Conservation (phyloP, 768 basidiomycete species). For the Russula emetica region DNA sequence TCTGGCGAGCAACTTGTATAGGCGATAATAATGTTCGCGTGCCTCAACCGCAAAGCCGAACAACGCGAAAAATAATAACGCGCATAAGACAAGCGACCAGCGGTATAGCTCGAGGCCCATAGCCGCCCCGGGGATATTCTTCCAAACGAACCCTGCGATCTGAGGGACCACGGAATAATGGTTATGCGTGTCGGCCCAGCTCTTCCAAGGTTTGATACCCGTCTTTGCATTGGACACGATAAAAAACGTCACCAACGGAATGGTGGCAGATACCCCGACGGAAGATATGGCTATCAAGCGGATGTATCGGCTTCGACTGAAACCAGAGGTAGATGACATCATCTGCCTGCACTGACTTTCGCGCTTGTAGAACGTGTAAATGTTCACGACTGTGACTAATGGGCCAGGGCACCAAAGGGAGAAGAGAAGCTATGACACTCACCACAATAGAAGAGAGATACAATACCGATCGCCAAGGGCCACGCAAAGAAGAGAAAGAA, state of each 20-base stretch:
- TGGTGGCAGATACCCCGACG: background rate
- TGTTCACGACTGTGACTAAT: conserved; percentile 28
- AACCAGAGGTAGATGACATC: conserved; percentile 25
- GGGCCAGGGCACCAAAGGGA: background rate
- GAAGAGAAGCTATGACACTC: conserved; percentile 10
- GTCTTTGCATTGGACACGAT: background rate
- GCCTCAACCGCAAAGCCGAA: too few relatives aligned
- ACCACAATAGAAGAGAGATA: conserved; percentile 40
- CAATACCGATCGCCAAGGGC: conserved; percentile 28
- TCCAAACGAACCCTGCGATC: too few relatives aligned
- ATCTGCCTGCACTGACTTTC: conserved; percentile 29
- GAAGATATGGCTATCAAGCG: background rate
- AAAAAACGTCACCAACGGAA: background rate
- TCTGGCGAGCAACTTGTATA: too few relatives aligned
- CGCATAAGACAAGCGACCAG: too few relatives aligned
- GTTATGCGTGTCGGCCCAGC: too few relatives aligned
- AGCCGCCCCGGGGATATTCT: too few relatives aligned
- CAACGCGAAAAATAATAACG: too few relatives aligned
- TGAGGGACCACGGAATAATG: conserved; percentile 44
- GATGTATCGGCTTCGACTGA: conserved; percentile 33
- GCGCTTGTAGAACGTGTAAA: too few relatives aligned
- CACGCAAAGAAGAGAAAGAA: conserved; percentile 34
- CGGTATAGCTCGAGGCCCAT: too few relatives aligned
- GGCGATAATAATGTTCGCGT: too few relatives aligned
- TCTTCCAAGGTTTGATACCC: too few relatives aligned